Percentiles rank a stretch among this genome's conserved stretches.
These are phyloP conservation scores for Arabis alpina DNA, from an alignment of 345 rosid genomes.

Conservation along the genomic window DNA sequence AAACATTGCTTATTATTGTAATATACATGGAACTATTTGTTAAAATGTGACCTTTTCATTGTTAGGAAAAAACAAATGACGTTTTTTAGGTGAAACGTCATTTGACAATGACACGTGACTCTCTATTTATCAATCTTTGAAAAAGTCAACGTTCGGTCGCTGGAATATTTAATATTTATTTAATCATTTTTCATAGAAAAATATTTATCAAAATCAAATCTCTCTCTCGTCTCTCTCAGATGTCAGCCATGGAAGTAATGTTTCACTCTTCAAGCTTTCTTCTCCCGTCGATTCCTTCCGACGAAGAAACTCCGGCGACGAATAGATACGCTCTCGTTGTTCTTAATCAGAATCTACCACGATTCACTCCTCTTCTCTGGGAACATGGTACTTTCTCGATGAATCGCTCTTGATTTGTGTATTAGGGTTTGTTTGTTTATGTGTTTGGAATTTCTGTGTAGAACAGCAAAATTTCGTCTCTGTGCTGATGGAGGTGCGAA, in stretches of 20 bases:
- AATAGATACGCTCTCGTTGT: slow-evolving; percentile 63
- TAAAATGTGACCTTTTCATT: no score
- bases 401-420: neutral
- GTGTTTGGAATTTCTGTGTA: slow-evolving; percentile 38
- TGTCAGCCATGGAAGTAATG: slow-evolving; percentile 62
- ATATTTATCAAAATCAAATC: neutral
- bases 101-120: no score
- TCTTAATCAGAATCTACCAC: slow-evolving; percentile 77
- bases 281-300: slow-evolving; percentile 53
- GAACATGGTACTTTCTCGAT: slow-evolving; percentile 56
- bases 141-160: slow-evolving; percentile 34
- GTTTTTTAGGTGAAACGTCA: no score
- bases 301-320: neutral
- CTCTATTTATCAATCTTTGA: neutral
- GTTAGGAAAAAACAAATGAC: no score
- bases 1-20: no score
- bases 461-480: slow-evolving; percentile 78
- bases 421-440: neutral
- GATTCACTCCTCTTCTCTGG: slow-evolving; percentile 89
- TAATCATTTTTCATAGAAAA: no score
- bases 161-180: neutral
- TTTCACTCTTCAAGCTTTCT: slow-evolving; percentile 76
- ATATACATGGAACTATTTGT: no score
- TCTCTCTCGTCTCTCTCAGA: neutral
- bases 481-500: slow-evolving; percentile 99